Conservation (phyloP, 2,329 filamentous ascomycete genomes). For the Hypoxylon sp. region DNA sequence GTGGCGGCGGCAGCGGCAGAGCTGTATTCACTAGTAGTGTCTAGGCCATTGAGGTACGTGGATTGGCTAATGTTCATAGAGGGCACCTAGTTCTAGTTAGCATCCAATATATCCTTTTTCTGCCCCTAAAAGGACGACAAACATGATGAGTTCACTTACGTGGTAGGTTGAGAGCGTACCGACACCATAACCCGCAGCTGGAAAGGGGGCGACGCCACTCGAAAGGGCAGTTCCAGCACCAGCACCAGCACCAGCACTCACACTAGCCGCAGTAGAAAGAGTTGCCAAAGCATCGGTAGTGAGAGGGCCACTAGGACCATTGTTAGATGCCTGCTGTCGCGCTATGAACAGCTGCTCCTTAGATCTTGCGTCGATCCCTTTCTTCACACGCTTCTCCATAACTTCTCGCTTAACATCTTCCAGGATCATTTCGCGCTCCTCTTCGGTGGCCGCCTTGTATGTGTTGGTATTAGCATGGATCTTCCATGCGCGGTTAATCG, state of each 20-base stretch:
- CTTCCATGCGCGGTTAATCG: constrained; percentile 44
- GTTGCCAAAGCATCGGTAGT: not conserved
- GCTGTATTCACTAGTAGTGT: not conserved
- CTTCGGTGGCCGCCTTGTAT: constrained; percentile 29
- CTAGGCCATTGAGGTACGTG: not conserved
- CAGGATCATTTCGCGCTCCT: constrained; percentile 31
- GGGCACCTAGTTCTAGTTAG: not conserved
- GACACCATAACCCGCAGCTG: not conserved
- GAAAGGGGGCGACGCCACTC: not conserved
- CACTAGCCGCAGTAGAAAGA: not conserved
- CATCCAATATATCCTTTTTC: not conserved
- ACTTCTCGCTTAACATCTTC: constrained; percentile 35
- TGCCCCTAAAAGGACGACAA: not conserved
- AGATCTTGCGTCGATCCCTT: constrained; percentile 31
- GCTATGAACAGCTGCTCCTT: constrained; percentile 39
- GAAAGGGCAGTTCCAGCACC: not conserved
- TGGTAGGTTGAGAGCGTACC: not conserved
- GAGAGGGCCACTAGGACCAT: not conserved
- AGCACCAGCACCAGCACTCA: not conserved
- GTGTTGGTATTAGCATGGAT: constrained; percentile 13
- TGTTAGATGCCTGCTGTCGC: not conserved
- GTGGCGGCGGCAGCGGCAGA: not conserved
- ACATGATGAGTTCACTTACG: not conserved
- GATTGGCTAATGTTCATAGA: not conserved
- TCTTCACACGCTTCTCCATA: constrained; percentile 42